These are phyloP conservation scores for Didymella glomerata DNA, from an alignment of 2,329 filamentous ascomycete genomes.

Conservation along the genomic window DNA sequence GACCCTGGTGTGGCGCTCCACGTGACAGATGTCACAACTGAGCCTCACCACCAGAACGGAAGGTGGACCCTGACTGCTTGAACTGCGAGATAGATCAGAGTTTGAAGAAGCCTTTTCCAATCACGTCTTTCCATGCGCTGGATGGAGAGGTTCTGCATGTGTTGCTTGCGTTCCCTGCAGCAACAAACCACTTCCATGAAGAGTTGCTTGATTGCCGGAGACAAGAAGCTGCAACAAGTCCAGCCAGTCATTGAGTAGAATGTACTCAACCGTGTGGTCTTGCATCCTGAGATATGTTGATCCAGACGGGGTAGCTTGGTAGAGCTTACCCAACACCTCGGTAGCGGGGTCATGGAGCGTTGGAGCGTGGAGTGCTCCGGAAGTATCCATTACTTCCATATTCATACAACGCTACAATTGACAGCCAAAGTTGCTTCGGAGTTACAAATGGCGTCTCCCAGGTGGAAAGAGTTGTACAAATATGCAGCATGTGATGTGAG, in stretches of 20 bases:
- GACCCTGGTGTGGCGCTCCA: slow-evolving; percentile 21
- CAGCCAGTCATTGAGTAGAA: neutral
- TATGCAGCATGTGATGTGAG: slow-evolving; percentile 49
- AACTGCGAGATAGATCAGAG: neutral
- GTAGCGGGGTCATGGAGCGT: slow-evolving; percentile 29
- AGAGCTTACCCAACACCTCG: slow-evolving; percentile 21
- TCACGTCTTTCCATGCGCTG: neutral
- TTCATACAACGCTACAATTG: no score
- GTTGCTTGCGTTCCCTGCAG: neutral
- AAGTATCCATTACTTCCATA: neutral
- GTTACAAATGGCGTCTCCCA: slow-evolving; percentile 35
- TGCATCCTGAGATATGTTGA: neutral
- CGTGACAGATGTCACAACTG: slow-evolving; percentile 28
- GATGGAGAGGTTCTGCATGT: neutral
- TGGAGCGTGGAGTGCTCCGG: slow-evolving; percentile 5
- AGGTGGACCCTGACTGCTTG: neutral
- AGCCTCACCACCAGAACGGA: slow-evolving; percentile 9
- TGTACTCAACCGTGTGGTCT: neutral
- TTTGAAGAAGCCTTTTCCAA: neutral
- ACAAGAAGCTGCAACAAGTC: neutral
- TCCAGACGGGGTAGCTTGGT: neutral
- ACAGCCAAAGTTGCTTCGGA: neutral
- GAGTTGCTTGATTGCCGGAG: neutral
- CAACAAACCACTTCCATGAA: neutral
- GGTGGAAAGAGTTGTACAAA: slow-evolving; percentile 43